Percentiles rank a stretch among this genome's conserved stretches.
These are phyloP conservation scores for Trypanosoma conorhini DNA, from an alignment of 208 protist genomes.

Conservation along the genomic window DNA sequence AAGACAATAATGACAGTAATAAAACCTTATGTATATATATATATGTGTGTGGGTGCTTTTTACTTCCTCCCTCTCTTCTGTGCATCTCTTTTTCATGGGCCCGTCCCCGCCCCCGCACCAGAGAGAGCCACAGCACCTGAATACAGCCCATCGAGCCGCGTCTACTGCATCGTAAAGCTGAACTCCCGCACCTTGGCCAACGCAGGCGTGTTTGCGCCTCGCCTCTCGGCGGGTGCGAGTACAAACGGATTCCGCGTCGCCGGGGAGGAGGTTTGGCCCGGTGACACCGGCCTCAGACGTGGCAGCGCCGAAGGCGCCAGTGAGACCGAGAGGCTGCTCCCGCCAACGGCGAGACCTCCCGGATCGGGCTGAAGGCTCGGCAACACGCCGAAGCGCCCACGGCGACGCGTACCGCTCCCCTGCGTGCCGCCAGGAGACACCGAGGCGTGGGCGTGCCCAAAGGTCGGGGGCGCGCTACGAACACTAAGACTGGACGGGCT, in stretches of 20 bases:
- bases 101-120: not conserved
- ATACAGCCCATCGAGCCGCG: not conserved
- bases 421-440: conserved; percentile 25
- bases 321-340: conserved; percentile 5
- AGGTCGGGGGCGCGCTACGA: conserved; percentile 43
- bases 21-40: not conserved
- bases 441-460: conserved; percentile 23
- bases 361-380: conserved; percentile 1
- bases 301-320: too few species aligned
- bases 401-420: not conserved
- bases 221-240: not conserved
- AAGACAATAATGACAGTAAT: too few species aligned
- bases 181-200: conserved; percentile 2
- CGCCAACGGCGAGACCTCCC: conserved; percentile 22
- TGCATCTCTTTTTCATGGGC: not conserved
- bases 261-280: not conserved
- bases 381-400: conserved; percentile 14
- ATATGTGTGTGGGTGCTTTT: not conserved
- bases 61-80: not conserved
- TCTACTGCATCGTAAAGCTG: conserved; percentile 19
- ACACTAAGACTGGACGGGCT: conserved; percentile 24
- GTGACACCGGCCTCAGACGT: conserved; percentile 1
- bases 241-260: not conserved
- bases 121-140: too few species aligned
- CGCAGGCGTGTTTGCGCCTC: not conserved